These are phyloP conservation scores for Fraxinus latifolia DNA, from an alignment of 305 asterid species.

Conservation along the genomic window DNA sequence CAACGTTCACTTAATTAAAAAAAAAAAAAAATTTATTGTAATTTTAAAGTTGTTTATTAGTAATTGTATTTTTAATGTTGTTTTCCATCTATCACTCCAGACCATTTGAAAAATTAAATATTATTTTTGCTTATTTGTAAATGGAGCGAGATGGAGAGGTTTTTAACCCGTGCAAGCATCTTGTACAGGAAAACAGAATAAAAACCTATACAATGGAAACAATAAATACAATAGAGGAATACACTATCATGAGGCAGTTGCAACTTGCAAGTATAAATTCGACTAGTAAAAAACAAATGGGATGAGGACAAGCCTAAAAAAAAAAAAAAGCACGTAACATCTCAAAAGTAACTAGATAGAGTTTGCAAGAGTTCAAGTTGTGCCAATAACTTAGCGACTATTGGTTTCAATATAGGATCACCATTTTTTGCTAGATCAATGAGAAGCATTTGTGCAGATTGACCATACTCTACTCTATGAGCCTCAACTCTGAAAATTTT, in stretches of 20 bases:
- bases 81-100: neutral
- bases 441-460: conserved; percentile 54
- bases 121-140: neutral
- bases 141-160: neutral
- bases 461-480: conserved; percentile 47
- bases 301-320: too few species aligned
- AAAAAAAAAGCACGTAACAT: neutral
- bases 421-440: conserved; percentile 77
- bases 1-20: too few species aligned
- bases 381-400: conserved; percentile 67
- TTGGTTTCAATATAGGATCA: conserved; percentile 55
- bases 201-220: neutral
- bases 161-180: neutral
- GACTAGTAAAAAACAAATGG: neutral
- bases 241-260: neutral
- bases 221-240: neutral
- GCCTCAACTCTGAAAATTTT: conserved; percentile 53
- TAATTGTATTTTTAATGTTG: too few species aligned
- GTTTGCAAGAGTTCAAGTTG: conserved; percentile 73
- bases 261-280: neutral
- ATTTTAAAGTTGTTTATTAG: too few species aligned
- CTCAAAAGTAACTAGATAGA: conserved; percentile 72
- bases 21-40: too few species aligned
- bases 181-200: neutral
- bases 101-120: neutral